Conservation (phyloP, 75 land plant genomes). For the Cryptomeria japonica region DNA sequence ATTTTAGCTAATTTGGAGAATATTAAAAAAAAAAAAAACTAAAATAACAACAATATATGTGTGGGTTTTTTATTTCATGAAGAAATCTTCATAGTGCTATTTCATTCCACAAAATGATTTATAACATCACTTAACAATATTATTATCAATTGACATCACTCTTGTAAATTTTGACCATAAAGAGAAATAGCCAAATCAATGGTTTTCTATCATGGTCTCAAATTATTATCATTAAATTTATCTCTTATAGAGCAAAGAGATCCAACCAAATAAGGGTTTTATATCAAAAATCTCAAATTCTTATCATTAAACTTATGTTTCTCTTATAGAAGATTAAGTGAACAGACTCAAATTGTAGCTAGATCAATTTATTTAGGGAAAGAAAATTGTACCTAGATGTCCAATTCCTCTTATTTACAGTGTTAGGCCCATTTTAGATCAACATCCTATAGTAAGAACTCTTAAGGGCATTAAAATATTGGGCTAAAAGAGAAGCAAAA, state of each 20-base stretch:
- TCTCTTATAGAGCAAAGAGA: constrained; percentile 10
- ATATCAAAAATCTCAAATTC: too few relatives aligned
- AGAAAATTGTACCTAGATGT: constrained; percentile 34
- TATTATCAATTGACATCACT: constrained; percentile 45
- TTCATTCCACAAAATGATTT: too few relatives aligned
- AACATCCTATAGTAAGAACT: constrained; percentile 59
- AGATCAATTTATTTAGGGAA: constrained; percentile 43
- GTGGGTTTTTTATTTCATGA: too few relatives aligned
- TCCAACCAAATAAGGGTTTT: too few relatives aligned
- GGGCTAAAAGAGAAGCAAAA: constrained; percentile 9
- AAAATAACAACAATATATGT: too few relatives aligned
- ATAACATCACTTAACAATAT: constrained; percentile 57
- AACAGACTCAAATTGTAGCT: constrained; percentile 53
- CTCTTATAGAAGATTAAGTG: constrained; percentile 36
- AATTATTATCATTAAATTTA: too few relatives aligned
- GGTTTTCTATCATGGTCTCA: too few relatives aligned
- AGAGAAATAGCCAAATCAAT: constrained; percentile 45
- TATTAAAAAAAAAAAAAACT: too few relatives aligned
- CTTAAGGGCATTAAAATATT: constrained; percentile 26
- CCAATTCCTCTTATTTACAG: constrained; percentile 40
- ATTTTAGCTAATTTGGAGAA: too few relatives aligned
- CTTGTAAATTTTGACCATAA: constrained; percentile 32
- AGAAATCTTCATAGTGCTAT: too few relatives aligned
- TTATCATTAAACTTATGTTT: too few relatives aligned
- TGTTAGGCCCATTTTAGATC: constrained; percentile 47